Percentiles rank a stretch among this genome's conserved stretches.
Evolutionary conservation across 2,329 filamentous ascomycete species (phyloP).

Genomic region (Penicillium griseofulvum): DNA sequence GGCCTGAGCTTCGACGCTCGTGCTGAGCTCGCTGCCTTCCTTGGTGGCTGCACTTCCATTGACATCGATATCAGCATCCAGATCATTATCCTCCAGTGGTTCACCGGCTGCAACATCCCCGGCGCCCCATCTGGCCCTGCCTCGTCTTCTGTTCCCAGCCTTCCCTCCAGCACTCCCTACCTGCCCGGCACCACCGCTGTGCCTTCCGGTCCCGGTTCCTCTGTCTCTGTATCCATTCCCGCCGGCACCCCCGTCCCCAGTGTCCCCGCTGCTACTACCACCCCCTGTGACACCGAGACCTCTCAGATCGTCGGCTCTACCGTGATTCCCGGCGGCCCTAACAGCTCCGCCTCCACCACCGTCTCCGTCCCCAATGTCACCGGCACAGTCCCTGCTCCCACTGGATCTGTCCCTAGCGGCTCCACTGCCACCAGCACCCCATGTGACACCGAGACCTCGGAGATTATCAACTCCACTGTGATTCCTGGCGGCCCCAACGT

Average conservation of each 20-base stretch:
- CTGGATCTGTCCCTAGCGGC: constrained; percentile 2
- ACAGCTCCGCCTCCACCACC: neutral
- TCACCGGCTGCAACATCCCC: constrained; percentile 32
- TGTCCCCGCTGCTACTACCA: constrained; percentile 5
- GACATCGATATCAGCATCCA: constrained; percentile 44
- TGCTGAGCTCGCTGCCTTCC: constrained; percentile 37
- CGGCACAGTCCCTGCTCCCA: constrained; percentile 5
- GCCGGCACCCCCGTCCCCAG: neutral
- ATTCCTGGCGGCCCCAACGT: constrained; percentile 1
- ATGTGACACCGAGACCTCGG: constrained; percentile 7
- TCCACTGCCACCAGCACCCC: constrained; percentile 13
- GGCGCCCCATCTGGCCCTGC: constrained; percentile 17
- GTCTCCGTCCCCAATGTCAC: constrained; percentile 7
- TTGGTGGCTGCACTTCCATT: constrained; percentile 29
- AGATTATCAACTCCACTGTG: constrained; percentile 2
- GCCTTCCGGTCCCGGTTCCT: constrained; percentile 8
- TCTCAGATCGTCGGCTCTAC: constrained; percentile 7
- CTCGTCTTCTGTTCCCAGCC: constrained; percentile 19
- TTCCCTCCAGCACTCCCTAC: constrained; percentile 14
- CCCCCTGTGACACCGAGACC: constrained; percentile 9
- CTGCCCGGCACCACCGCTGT: constrained; percentile 9
- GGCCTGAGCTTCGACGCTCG: constrained; percentile 32
- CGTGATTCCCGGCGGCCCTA: constrained; percentile 4
- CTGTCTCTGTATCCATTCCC: constrained; percentile 3
- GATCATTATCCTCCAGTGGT: constrained; percentile 48